phyloP scores from a whole-genome alignment of 2,329 filamentous ascomycete species.

The Zopfia rhizophila region DNA sequence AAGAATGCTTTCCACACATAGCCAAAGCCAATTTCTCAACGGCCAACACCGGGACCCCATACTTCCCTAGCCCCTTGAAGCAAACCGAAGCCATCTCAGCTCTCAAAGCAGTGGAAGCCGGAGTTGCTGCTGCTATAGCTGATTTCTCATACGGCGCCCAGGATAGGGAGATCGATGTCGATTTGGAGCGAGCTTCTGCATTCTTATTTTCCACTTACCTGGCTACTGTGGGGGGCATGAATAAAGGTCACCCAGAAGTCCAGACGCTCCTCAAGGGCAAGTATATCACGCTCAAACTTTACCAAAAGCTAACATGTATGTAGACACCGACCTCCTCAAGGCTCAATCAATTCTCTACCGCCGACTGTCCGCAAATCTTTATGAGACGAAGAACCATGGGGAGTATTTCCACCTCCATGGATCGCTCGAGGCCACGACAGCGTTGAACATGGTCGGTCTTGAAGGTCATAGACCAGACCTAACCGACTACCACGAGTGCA shows the following conservation, averaged over 20 bases:
- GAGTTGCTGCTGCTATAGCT: constrained; percentile 68
- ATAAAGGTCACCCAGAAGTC: constrained; percentile 54
- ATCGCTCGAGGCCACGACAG: constrained; percentile 75
- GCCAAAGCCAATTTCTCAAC: constrained; percentile 44
- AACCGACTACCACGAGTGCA: constrained; percentile 57
- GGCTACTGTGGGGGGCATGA: constrained; percentile 64
- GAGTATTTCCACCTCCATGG: constrained; percentile 81
- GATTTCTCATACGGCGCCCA: constrained; percentile 62
- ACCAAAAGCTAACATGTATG: constrained; percentile 18
- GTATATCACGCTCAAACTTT: not conserved
- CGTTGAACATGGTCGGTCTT: constrained; percentile 75
- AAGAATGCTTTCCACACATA: constrained; percentile 44
- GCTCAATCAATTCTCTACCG: constrained; percentile 78
- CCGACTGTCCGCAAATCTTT: constrained; percentile 77
- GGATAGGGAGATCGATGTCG: constrained; percentile 59
- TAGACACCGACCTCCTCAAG: constrained; percentile 76
- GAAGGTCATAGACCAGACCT: constrained; percentile 70
- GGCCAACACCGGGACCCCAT: constrained; percentile 50
- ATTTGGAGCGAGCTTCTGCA: constrained; percentile 64
- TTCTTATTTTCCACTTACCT: constrained; percentile 70
- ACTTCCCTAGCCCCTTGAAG: constrained; percentile 60
- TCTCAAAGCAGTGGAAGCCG: constrained; percentile 69
- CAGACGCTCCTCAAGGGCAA: constrained; percentile 58
- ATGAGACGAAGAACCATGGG: constrained; percentile 72
- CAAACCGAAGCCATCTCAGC: constrained; percentile 65